A percentile compares a stretch with the other conserved stretches of the same genome.
These are phyloP conservation scores for Penicillium canariense DNA, from an alignment of 495 filamentous ascomycete genomes.

Conservation along the genomic window DNA sequence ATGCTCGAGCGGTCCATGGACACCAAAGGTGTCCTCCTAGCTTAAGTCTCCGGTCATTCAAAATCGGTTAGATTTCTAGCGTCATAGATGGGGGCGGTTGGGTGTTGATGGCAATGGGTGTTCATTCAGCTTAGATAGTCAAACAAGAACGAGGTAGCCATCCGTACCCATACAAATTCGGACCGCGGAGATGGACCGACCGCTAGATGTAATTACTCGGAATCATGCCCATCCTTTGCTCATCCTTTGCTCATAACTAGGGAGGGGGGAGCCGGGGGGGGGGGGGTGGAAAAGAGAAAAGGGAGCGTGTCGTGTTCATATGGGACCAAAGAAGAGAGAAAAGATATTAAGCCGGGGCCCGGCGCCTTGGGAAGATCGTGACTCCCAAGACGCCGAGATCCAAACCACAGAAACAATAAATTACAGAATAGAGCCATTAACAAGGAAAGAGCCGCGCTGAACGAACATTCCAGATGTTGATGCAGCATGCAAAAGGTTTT, in stretches of 20 bases:
- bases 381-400: background rate
- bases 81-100: background rate
- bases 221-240: background rate
- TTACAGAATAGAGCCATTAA: conserved; percentile 26
- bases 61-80: background rate
- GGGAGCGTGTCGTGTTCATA: background rate
- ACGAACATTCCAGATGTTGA: conserved; percentile 37
- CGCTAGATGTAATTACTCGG: too few relatives aligned
- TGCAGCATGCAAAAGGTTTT: conserved; percentile 10
- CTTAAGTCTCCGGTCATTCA: background rate
- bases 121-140: background rate
- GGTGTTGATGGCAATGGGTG: background rate
- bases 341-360: background rate
- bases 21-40: background rate
- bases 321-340: background rate
- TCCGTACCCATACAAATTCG: background rate
- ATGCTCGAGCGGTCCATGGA: background rate
- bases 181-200: background rate
- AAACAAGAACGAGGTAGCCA: background rate
- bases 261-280: background rate
- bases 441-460: conserved; percentile 13
- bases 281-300: background rate
- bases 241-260: too few relatives aligned
- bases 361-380: background rate
- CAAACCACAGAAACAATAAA: conserved; percentile 9